Evolutionary conservation across 2,329 filamentous ascomycete genomes (phyloP).

Genomic region (Harringtonia aguacate): DNA sequence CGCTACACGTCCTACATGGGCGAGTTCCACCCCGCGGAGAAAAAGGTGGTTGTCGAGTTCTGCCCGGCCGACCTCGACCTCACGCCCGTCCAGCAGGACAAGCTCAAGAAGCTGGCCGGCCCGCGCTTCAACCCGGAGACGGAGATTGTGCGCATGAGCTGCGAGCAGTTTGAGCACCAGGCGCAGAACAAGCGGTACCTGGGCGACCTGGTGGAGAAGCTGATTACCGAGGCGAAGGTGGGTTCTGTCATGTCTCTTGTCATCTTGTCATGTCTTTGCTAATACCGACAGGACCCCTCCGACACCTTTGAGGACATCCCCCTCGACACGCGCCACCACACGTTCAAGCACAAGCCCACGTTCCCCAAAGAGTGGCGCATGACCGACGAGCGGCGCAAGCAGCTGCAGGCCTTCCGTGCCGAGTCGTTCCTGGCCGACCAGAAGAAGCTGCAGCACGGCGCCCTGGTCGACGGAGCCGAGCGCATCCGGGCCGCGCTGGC

Average conservation of each 20-base stretch:
- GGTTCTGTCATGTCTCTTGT: slow-evolving; percentile 4
- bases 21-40: slow-evolving; percentile 80
- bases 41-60: slow-evolving; percentile 93
- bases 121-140: slow-evolving; percentile 78
- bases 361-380: slow-evolving; percentile 82
- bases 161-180: slow-evolving; percentile 77
- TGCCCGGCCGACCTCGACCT: slow-evolving; percentile 62
- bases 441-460: slow-evolving; percentile 38
- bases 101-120: slow-evolving; percentile 81
- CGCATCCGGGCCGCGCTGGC: slow-evolving; percentile 31
- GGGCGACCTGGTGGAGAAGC: slow-evolving; percentile 60
- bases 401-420: slow-evolving; percentile 52
- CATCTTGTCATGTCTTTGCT: not conserved
- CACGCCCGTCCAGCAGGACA: slow-evolving; percentile 56
- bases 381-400: slow-evolving; percentile 54
- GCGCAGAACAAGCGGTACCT: slow-evolving; percentile 97
- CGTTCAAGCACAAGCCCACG: slow-evolving; percentile 50
- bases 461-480: slow-evolving; percentile 47
- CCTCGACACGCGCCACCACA: slow-evolving; percentile 79
- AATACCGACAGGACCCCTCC: slow-evolving; percentile 42
- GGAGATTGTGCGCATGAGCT: slow-evolving; percentile 77
- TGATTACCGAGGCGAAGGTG: slow-evolving; percentile 66
- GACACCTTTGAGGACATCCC: slow-evolving; percentile 87
- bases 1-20: slow-evolving; percentile 96
- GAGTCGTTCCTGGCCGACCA: slow-evolving; percentile 43